A percentile compares a stretch with the other conserved stretches of the same genome.
phyloP scores from a whole-genome alignment of 768 basidiomycete genomes.

The Auriculariales sp. region DNA sequence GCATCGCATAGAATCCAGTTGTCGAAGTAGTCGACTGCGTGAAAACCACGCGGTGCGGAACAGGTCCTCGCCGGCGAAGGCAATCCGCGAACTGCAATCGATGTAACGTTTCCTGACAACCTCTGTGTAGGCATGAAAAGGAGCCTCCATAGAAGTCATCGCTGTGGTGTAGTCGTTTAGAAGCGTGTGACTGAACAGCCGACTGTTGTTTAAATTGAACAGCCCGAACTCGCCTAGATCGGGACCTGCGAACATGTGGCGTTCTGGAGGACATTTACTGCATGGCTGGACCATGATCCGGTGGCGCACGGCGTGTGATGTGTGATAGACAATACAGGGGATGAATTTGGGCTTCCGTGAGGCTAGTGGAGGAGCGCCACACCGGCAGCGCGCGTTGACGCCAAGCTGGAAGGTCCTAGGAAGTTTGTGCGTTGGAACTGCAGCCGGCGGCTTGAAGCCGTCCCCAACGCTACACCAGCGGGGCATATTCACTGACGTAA shows the following conservation, averaged over 20 bases:
- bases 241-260: conserved; percentile 3
- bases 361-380: not conserved
- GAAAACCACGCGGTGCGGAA: conserved; percentile 9
- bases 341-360: not conserved
- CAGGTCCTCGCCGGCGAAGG: conserved; percentile 8
- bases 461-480: not conserved
- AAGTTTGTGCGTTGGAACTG: not conserved
- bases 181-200: conserved; percentile 10
- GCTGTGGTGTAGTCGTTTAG: conserved; percentile 9
- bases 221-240: conserved; percentile 5
- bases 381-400: not conserved
- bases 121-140: conserved; percentile 7
- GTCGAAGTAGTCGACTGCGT: conserved; percentile 6
- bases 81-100: not conserved
- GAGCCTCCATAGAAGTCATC: conserved; percentile 9
- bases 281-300: not conserved
- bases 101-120: conserved; percentile 4
- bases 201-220: conserved; percentile 10
- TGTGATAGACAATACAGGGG: not conserved
- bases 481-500: not conserved
- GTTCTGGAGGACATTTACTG: not conserved
- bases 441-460: not conserved
- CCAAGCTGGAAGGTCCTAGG: not conserved
- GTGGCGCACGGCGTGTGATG: not conserved
- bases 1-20: conserved; percentile 4